Evolutionary conservation across 164 flowering plant species (phyloP), one percentile per base, ranked within the genome.

Genomic region (Sextonia rubra): DNA sequence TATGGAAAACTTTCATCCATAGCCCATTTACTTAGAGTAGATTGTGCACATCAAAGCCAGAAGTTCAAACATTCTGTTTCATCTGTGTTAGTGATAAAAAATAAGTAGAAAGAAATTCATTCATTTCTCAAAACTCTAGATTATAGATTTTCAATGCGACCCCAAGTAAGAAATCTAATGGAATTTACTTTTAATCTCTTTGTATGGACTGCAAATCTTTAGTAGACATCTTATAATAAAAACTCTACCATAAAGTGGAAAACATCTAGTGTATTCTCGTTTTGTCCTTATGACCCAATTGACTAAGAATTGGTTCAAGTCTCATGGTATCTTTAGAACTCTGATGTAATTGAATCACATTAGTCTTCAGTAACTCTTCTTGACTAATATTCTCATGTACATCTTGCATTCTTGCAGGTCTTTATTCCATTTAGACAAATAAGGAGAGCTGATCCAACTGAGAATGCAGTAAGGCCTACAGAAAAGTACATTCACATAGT

Each of bases 401-500:
- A 3, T 64, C 32, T 29, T 52, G 49, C 4, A 14, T 26, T 9
- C 70, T 11, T 76, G 77, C 82, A 86, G 89, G 82, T 86, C 12
- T 58, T 77, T 62, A 81, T 86, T 44, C 89, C 87, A 32, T 20
- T 84, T 48, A 69, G 60, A 71, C 85, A 82, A 79, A 79, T 86
- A 56, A 76, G 75, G 49, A 71, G 73, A 72, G 82, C 74, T 14
- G 70, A 67, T 47, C 81, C 75, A 68, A 81, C 81, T 64, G 85
- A 76, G 77, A 85, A 85, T 69, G 76, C 48, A 56, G 66, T 76
- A 18, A 82, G 76, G 47, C 86, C 85, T 67, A 64, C 71, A 2
- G 77, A 86, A 29, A 85, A 86, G 81, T 85, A 85, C 80, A 79
- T 86, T 20, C 77, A 80, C 65, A 72, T 86, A 66, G 85, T 80